phyloP scores from a whole-genome alignment of 371 early-diverging fungal species.

The Fennellomyces sp. region DNA sequence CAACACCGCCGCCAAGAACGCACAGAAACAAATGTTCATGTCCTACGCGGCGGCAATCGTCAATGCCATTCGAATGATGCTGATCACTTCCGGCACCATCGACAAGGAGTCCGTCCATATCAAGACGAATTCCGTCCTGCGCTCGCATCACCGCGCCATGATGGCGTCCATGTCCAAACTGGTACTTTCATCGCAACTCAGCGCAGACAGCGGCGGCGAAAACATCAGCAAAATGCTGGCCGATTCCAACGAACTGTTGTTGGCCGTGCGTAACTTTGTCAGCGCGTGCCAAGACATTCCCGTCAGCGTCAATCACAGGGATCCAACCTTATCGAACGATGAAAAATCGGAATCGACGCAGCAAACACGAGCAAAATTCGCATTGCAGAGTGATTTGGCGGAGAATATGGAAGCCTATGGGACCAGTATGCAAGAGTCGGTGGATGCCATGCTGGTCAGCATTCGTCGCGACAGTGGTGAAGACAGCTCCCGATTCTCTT shows the following conservation, averaged over 20 bases:
- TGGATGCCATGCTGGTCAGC: constrained; percentile 31
- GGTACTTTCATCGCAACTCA: constrained; percentile 82
- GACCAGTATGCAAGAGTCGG: constrained; percentile 37
- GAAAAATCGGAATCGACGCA: too few relatives aligned
- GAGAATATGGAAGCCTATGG: constrained; percentile 41
- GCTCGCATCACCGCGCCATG: constrained; percentile 78
- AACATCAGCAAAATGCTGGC: constrained; percentile 29
- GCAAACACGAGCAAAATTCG: constrained; percentile 12
- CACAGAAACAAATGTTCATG: constrained; percentile 43
- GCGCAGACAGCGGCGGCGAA: constrained; percentile 60
- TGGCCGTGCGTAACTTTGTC: constrained; percentile 79
- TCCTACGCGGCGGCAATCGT: constrained; percentile 62
- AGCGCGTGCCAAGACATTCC: constrained; percentile 72
- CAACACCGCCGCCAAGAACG: constrained; percentile 55
- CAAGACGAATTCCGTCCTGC: constrained; percentile 64
- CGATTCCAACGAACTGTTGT: constrained; percentile 63
- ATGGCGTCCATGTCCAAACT: constrained; percentile 83
- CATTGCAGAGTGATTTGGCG: constrained; percentile 28
- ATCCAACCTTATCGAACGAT: constrained; percentile 45
- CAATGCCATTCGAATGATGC: constrained; percentile 81
- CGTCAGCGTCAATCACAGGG: constrained; percentile 58
- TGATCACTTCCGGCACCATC: constrained; percentile 78
- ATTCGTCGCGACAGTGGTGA: constrained; percentile 3
- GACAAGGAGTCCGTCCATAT: constrained; percentile 69
- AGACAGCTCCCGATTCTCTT: constrained; percentile 40